Evolutionary conservation across 805 yeast species (phyloP).

Genomic region (Yarrowia sp.): DNA sequence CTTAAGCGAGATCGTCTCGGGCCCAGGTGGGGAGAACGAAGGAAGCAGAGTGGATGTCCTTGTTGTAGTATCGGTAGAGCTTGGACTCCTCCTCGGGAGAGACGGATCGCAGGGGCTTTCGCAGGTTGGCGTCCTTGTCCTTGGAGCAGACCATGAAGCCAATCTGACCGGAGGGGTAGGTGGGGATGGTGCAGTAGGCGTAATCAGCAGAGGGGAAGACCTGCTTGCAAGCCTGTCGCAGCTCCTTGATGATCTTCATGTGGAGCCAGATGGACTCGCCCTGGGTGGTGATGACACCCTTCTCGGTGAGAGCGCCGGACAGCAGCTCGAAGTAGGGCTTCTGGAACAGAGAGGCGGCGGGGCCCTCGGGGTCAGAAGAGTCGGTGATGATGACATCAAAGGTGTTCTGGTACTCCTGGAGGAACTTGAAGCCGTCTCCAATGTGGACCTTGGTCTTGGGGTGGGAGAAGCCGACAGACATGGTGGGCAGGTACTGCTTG

Average conservation of each 20-base stretch:
- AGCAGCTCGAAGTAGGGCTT: constrained; percentile 87
- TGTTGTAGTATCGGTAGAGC: constrained; percentile 82
- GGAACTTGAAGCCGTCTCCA: constrained; percentile 97
- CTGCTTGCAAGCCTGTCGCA: constrained; percentile 79
- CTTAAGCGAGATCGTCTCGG: constrained; percentile 55
- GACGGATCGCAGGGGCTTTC: constrained; percentile 71
- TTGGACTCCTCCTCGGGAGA: constrained; percentile 66
- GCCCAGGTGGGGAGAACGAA: constrained; percentile 95
- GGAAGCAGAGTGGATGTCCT: constrained; percentile 83
- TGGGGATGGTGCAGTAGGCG: constrained; percentile 92
- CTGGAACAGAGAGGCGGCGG: constrained; percentile 93
- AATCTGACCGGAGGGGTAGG: constrained; percentile 96
- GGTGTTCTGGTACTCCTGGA: constrained; percentile 80
- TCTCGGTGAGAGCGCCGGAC: constrained; percentile 84
- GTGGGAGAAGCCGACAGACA: constrained; percentile 83
- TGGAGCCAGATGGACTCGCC: constrained; percentile 96
- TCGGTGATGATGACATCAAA: constrained; percentile 97
- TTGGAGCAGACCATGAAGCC: constrained; percentile 97
- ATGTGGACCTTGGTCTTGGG: constrained; percentile 90
- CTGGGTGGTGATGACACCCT: constrained; percentile 92
- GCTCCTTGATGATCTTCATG: constrained; percentile 78
- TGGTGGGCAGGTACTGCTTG: constrained; percentile 84
- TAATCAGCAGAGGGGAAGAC: constrained; percentile 93
- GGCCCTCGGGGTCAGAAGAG: constrained; percentile 98
- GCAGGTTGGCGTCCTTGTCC: constrained; percentile 68